Evolutionary conservation across 208 protist genomes (phyloP).

Genomic region (Trypanosoma vivax): DNA sequence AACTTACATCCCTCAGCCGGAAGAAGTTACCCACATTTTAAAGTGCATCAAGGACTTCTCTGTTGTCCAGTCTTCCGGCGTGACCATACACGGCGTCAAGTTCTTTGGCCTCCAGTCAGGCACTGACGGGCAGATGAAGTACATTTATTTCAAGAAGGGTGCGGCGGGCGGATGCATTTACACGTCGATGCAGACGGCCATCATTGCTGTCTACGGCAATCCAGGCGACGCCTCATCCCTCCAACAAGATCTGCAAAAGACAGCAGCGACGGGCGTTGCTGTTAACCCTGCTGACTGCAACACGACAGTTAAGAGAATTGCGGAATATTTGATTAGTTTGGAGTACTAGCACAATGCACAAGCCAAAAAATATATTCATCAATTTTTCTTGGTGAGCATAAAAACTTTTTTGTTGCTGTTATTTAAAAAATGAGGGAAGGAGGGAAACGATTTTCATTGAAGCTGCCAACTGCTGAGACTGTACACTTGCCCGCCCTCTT

Average conservation of each 20-base stretch:
- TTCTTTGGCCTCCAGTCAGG: slow-evolving; percentile 81
- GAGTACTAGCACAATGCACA: too few species aligned
- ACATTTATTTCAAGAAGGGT: slow-evolving; percentile 88
- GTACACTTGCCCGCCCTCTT: too few species aligned
- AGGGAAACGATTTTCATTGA: background rate
- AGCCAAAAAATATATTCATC: too few species aligned
- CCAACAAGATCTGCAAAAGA: slow-evolving; percentile 39
- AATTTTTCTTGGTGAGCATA: slow-evolving; percentile 3
- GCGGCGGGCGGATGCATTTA: slow-evolving; percentile 79
- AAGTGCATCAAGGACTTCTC: slow-evolving; percentile 57
- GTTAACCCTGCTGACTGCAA: slow-evolving; percentile 87
- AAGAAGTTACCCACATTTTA: slow-evolving; percentile 78
- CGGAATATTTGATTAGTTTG: slow-evolving; percentile 81
- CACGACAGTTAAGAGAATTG: slow-evolving; percentile 75
- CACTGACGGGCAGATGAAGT: slow-evolving; percentile 61
- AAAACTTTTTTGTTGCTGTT: slow-evolving; percentile 2
- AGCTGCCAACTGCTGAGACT: too few species aligned
- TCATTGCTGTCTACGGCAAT: slow-evolving; percentile 82
- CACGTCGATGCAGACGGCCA: slow-evolving; percentile 77
- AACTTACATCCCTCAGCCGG: slow-evolving; percentile 77
- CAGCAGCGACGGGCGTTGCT: slow-evolving; percentile 23
- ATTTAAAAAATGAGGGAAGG: background rate
- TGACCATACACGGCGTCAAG: slow-evolving; percentile 79
- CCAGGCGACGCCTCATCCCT: slow-evolving; percentile 50
- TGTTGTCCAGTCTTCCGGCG: slow-evolving; percentile 57